Conservation (phyloP, 768 basidiomycete genomes). For the Mycena amicta region DNA sequence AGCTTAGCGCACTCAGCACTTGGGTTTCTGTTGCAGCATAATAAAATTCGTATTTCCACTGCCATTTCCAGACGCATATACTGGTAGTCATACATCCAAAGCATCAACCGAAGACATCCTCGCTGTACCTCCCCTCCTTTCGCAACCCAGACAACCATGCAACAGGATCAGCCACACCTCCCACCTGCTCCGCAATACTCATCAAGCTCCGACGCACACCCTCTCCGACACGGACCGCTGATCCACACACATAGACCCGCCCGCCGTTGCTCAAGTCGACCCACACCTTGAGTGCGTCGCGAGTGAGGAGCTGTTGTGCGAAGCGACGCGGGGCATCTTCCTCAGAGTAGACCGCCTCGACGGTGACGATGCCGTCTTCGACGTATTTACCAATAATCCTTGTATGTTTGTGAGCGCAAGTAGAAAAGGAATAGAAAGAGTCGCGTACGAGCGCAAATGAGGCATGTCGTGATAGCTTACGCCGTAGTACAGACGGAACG, state of each 20-base stretch:
- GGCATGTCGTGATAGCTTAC: conserved; percentile 18
- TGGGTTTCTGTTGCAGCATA: too few relatives aligned
- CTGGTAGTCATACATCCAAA: too few relatives aligned
- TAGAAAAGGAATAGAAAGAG: background rate
- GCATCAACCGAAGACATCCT: conserved; percentile 19
- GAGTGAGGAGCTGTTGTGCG: conserved; percentile 16
- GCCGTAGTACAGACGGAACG: conserved; percentile 17
- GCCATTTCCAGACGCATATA: too few relatives aligned
- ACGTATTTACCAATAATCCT: conserved; percentile 7
- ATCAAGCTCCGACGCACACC: conserved; percentile 3
- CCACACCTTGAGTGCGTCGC: conserved; percentile 15
- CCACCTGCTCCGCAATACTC: conserved; percentile 5
- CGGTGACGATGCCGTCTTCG: conserved; percentile 8
- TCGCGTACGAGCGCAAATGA: conserved; percentile 1
- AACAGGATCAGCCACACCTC: background rate
- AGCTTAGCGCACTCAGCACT: too few relatives aligned
- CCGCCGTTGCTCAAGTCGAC: conserved; percentile 13
- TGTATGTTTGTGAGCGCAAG: background rate
- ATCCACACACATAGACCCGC: background rate
- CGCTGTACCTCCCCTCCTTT: conserved; percentile 15
- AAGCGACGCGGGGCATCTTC: conserved; percentile 10
- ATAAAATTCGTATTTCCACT: too few relatives aligned
- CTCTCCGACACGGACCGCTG: background rate
- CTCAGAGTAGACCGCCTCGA: conserved; percentile 15
- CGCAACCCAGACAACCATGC: background rate